Conservation (phyloP, 495 filamentous ascomycete genomes). For the Usnea hakonensis region DNA sequence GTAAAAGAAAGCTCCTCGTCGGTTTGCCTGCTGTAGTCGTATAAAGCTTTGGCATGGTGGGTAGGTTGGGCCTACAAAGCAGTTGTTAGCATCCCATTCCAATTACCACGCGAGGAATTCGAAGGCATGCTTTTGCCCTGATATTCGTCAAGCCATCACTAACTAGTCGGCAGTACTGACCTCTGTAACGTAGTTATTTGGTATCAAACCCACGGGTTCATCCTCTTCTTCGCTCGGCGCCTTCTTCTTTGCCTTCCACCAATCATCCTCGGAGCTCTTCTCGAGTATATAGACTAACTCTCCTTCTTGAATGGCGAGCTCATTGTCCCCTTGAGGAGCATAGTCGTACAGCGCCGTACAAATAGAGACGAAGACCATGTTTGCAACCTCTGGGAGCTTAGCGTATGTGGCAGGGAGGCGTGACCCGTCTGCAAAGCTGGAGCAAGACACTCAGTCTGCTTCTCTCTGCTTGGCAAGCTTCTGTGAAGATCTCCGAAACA, state of each 20-base stretch:
- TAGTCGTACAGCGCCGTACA: slow-evolving; percentile 95
- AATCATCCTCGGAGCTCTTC: slow-evolving; percentile 82
- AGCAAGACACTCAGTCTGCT: slow-evolving; percentile 3
- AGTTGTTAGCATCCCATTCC: slow-evolving; percentile 21
- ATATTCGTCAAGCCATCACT: background rate
- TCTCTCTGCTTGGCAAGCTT: slow-evolving; percentile 2
- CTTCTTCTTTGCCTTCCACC: slow-evolving; percentile 99
- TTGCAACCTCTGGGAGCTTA: slow-evolving; percentile 1
- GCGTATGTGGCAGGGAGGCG: background rate
- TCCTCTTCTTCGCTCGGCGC: slow-evolving; percentile 84
- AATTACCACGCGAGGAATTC: background rate
- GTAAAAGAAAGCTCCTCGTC: slow-evolving; percentile 96
- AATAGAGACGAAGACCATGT: slow-evolving; percentile 78
- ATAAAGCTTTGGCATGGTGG: slow-evolving; percentile 73
- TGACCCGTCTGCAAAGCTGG: background rate
- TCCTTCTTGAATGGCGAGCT: slow-evolving; percentile 80
- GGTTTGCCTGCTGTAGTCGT: slow-evolving; percentile 93
- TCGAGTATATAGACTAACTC: slow-evolving; percentile 90
- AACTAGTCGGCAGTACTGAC: slow-evolving; percentile 44
- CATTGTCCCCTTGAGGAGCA: slow-evolving; percentile 75
- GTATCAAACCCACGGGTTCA: slow-evolving; percentile 86
- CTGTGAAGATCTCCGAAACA: slow-evolving; percentile 1
- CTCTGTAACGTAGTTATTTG: slow-evolving; percentile 94
- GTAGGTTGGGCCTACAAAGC: slow-evolving; percentile 57
- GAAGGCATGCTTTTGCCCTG: background rate